Percentiles rank a stretch among this genome's conserved stretches.
phyloP scores from a whole-genome alignment of 352 stramenopile genomes.

The Phytophthora agathidicida region DNA sequence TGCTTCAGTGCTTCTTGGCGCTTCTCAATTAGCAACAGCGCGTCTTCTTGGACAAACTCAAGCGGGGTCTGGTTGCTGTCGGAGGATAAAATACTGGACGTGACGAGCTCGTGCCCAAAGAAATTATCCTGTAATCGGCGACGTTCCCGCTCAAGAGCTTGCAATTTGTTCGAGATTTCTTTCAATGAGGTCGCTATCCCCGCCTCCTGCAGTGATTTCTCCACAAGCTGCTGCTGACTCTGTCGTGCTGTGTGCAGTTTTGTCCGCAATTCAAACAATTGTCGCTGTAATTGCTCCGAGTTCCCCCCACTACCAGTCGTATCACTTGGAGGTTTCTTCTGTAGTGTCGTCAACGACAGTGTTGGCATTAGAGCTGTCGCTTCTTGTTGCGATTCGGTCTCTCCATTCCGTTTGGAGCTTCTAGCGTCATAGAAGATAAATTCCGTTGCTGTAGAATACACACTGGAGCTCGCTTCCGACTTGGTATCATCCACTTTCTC shows the following conservation, averaged over 20 bases:
- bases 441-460: slow-evolving; percentile 46
- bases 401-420: neutral
- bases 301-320: neutral
- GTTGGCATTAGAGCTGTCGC: slow-evolving; percentile 10
- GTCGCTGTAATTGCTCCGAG: slow-evolving; percentile 20
- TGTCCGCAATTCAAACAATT: slow-evolving; percentile 39
- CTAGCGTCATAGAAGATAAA: slow-evolving; percentile 52
- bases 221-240: slow-evolving; percentile 22
- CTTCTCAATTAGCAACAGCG: slow-evolving; percentile 36
- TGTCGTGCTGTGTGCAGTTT: slow-evolving; percentile 39
- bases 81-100: slow-evolving; percentile 13
- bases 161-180: slow-evolving; percentile 28
- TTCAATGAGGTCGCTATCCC: slow-evolving; percentile 31
- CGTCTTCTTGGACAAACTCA: slow-evolving; percentile 52
- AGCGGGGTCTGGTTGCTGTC: neutral
- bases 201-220: slow-evolving; percentile 18
- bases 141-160: slow-evolving; percentile 39
- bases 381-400: neutral
- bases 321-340: neutral
- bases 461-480: slow-evolving; percentile 38
- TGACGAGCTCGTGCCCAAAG: slow-evolving; percentile 46
- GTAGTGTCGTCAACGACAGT: slow-evolving; percentile 8
- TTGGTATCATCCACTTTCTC: slow-evolving; percentile 26
- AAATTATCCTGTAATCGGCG: slow-evolving; percentile 34
- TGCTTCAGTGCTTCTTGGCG: slow-evolving; percentile 27